Conservation (phyloP, 495 filamentous ascomycete genomes). For the Parachaetomium inaequale region DNA sequence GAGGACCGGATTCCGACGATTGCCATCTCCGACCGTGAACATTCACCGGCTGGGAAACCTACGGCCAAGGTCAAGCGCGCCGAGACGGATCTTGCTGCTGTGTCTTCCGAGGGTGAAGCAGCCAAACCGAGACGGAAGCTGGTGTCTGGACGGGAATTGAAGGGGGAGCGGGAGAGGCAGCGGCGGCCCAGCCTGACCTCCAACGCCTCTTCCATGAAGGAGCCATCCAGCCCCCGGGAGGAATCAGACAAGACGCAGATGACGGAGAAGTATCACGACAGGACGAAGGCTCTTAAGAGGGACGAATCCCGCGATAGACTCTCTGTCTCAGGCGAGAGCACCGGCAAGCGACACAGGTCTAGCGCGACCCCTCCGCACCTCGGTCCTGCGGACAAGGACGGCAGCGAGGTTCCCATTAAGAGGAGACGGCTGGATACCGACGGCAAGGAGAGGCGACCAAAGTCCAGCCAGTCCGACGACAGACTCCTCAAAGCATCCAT, state of each 20-base stretch:
- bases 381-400: constrained; percentile 50
- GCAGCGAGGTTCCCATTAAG: constrained; percentile 53
- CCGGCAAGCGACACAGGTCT: constrained; percentile 61
- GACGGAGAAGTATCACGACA: constrained; percentile 47
- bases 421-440: constrained; percentile 47
- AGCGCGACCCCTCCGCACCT: constrained; percentile 66
- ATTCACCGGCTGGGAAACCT: constrained; percentile 43
- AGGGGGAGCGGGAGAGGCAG: constrained; percentile 53
- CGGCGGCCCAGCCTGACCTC: constrained; percentile 48
- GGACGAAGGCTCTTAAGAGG: constrained; percentile 49
- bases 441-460: constrained; percentile 40
- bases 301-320: constrained; percentile 55
- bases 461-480: constrained; percentile 41
- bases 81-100: constrained; percentile 46
- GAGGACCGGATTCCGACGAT: constrained; percentile 45
- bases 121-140: constrained; percentile 58
- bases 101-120: constrained; percentile 51
- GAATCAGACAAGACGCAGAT: constrained; percentile 39
- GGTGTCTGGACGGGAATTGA: constrained; percentile 56
- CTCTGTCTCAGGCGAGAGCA: constrained; percentile 44
- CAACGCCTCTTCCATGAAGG: constrained; percentile 42
- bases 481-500: constrained; percentile 37
- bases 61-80: constrained; percentile 42
- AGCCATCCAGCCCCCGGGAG: constrained; percentile 42
- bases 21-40: constrained; percentile 52